Evolutionary conservation across 176 grass and related monocot genomes (phyloP).

Genomic region (Zizania latifolia): DNA sequence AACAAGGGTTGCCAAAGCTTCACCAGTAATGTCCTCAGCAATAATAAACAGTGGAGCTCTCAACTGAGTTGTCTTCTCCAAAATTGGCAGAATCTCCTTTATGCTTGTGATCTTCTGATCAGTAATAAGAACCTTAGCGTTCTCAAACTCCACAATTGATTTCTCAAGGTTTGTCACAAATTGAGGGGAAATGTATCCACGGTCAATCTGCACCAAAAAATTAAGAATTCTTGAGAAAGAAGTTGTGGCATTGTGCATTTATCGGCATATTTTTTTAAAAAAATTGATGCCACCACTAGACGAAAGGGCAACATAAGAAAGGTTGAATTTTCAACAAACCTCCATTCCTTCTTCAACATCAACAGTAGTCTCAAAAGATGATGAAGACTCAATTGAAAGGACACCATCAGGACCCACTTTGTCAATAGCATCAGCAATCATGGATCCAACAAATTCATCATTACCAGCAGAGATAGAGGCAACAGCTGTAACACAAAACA

Average conservation of each 20-base stretch:
- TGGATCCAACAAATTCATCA: constrained; percentile 72
- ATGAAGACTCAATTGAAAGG: constrained; percentile 87
- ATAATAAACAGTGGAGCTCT: constrained; percentile 61
- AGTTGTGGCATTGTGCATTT: neutral
- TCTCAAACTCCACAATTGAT: constrained; percentile 71
- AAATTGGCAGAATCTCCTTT: constrained; percentile 69
- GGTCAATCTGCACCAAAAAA: constrained; percentile 50
- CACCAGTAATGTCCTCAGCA: constrained; percentile 63
- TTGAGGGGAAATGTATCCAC: constrained; percentile 69
- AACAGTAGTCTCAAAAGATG: constrained; percentile 89
- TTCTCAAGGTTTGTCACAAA: constrained; percentile 75
- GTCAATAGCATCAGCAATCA: constrained; percentile 93
- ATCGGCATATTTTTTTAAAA: neutral
- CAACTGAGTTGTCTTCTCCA: constrained; percentile 60
- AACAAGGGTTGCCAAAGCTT: constrained; percentile 72
- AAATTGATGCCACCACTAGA: neutral
- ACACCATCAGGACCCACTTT: constrained; percentile 91
- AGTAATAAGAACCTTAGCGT: constrained; percentile 64
- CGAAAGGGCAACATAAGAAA: neutral
- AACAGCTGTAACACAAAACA: constrained; percentile 51
- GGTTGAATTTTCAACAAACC: constrained; percentile 38
- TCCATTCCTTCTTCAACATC: constrained; percentile 98
- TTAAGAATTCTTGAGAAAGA: constrained; percentile 1
- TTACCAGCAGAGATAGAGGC: constrained; percentile 86
- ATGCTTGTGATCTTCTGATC: constrained; percentile 75